Evolutionary conservation across 2,329 filamentous ascomycete species (phyloP).

Genomic region (Torrubiella hemipterigena): DNA sequence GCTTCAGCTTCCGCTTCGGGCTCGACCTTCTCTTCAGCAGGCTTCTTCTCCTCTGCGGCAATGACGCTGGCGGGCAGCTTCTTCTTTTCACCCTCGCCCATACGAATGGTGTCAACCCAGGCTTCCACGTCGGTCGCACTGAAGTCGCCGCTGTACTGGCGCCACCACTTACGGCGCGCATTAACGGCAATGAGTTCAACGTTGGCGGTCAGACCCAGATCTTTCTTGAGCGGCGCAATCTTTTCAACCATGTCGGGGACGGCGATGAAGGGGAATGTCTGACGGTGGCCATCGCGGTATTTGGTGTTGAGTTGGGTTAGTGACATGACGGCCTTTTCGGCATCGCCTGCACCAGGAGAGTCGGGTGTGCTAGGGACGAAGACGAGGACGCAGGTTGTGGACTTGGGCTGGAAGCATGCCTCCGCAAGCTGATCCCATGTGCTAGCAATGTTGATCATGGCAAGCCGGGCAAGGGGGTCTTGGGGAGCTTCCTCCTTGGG

Average conservation of each 20-base stretch:
- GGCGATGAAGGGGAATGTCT: slow-evolving; percentile 74
- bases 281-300: slow-evolving; percentile 51
- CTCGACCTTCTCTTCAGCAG: slow-evolving; percentile 12
- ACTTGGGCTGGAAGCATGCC: slow-evolving; percentile 63
- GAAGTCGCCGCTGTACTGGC: slow-evolving; percentile 53
- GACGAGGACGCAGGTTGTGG: slow-evolving; percentile 72
- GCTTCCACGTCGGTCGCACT: slow-evolving; percentile 54
- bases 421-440: slow-evolving; percentile 55
- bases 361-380: too few species aligned
- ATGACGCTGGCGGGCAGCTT: slow-evolving; percentile 56
- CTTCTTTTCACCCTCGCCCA: slow-evolving; percentile 76
- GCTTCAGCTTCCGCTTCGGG: slow-evolving; percentile 15
- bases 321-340: slow-evolving; percentile 45
- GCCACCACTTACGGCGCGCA: slow-evolving; percentile 77
- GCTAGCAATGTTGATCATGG: slow-evolving; percentile 51
- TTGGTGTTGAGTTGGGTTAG: slow-evolving; percentile 68
- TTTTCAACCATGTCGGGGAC: slow-evolving; percentile 41
- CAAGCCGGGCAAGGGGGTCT: slow-evolving; percentile 12
- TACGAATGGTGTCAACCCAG: slow-evolving; percentile 84
- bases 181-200: slow-evolving; percentile 75
- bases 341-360: slow-evolving; percentile 34
- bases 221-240: slow-evolving; percentile 27
- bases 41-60: slow-evolving; percentile 25
- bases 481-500: slow-evolving; percentile 17
- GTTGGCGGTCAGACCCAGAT: slow-evolving; percentile 46